phyloP scores from a whole-genome alignment of 306 rosid species.

The Cercis canadensis region DNA sequence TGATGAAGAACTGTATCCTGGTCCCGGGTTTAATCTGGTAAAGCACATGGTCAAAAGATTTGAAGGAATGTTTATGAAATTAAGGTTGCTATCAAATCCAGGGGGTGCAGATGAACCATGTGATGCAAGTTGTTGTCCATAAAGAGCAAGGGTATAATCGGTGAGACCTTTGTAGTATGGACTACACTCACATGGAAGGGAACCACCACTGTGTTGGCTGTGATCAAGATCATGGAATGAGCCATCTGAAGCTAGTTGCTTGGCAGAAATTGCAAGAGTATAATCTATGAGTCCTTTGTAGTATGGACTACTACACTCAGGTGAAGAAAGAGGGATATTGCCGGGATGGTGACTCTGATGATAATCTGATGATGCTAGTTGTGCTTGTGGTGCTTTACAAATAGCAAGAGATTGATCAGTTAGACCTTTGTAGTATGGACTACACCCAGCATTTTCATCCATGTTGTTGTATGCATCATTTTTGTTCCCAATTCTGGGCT shows the following conservation, averaged over 20 bases:
- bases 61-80: not conserved
- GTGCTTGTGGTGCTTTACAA: not conserved
- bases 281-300: conserved; percentile 50
- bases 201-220: not conserved
- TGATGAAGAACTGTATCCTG: not conserved
- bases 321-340: not conserved
- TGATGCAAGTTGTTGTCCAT: not conserved
- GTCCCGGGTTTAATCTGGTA: not conserved
- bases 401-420: conserved; percentile 47
- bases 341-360: not conserved
- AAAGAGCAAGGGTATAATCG: conserved; percentile 34
- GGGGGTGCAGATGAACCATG: not conserved
- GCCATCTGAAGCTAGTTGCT: not conserved
- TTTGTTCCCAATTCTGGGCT: too few relatives aligned
- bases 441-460: too few relatives aligned
- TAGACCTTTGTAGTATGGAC: conserved; percentile 43
- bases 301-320: conserved; percentile 35
- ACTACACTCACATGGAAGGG: conserved; percentile 5
- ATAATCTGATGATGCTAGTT: not conserved
- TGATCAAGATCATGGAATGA: too few relatives aligned
- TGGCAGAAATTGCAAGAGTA: conserved; percentile 20
- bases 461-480: too few relatives aligned
- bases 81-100: not conserved
- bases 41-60: too few relatives aligned
- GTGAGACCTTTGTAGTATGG: conserved; percentile 51